Percentiles rank a stretch among this genome's conserved stretches.
phyloP scores from a whole-genome alignment of 345 rosid genomes.

The Citrus sinensis region DNA sequence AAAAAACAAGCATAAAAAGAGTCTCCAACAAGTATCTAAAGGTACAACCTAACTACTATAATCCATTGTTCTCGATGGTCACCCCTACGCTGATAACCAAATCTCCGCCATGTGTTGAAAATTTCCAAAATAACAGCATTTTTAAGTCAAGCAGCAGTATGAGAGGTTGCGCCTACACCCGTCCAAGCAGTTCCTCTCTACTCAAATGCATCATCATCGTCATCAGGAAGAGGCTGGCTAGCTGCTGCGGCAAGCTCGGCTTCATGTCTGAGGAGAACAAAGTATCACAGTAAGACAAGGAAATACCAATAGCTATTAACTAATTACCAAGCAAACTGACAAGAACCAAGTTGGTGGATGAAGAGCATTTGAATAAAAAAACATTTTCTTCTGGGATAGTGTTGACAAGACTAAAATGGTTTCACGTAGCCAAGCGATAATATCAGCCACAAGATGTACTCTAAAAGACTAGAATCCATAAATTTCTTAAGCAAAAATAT shows the following conservation, averaged over 20 bases:
- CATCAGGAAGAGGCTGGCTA: constrained; percentile 83
- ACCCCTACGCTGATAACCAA: background rate
- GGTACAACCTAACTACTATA: constrained; percentile 8
- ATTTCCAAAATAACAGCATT: background rate
- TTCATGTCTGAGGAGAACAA: constrained; percentile 54
- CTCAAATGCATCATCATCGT: constrained; percentile 71
- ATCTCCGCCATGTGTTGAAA: constrained; percentile 3
- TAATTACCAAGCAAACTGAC: background rate
- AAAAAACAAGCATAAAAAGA: background rate
- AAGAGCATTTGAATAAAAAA: background rate
- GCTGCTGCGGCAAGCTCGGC: constrained; percentile 72
- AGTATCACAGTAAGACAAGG: background rate
- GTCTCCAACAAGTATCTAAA: background rate
- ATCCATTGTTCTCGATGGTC: background rate
- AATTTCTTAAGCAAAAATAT: background rate
- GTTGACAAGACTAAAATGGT: background rate
- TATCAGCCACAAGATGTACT: background rate
- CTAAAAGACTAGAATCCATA: background rate
- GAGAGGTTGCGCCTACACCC: background rate
- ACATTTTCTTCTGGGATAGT: background rate
- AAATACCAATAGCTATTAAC: background rate
- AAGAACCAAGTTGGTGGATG: background rate
- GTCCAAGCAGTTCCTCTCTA: constrained; percentile 14
- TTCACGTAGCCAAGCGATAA: background rate
- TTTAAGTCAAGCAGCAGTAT: background rate